phyloP scores from a whole-genome alignment of 108 stramenopile genomes.

The Seminavis robusta region DNA sequence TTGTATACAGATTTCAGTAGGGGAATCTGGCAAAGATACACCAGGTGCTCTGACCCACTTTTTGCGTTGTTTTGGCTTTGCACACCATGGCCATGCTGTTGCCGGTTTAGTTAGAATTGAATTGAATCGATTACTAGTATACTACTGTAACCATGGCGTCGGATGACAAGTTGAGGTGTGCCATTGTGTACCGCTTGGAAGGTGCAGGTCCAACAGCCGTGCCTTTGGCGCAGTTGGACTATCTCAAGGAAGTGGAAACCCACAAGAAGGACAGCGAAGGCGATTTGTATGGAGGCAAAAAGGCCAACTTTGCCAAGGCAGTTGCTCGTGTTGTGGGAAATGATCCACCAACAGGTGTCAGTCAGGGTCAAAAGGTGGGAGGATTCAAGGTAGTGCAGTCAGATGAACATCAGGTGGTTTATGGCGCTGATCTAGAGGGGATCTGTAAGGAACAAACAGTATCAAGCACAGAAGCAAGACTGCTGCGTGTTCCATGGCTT shows the following conservation, averaged over 20 bases:
- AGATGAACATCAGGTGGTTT: constrained; percentile 85
- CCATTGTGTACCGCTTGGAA: constrained; percentile 76
- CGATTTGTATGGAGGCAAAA: constrained; percentile 65
- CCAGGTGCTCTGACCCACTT: too few relatives aligned
- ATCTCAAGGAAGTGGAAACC: constrained; percentile 69
- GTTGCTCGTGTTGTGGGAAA: constrained; percentile 63
- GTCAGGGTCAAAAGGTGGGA: constrained; percentile 58
- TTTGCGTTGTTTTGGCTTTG: too few relatives aligned
- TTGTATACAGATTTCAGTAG: too few relatives aligned
- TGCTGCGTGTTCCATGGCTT: too few relatives aligned
- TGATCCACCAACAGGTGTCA: constrained; percentile 70
- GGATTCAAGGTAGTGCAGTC: constrained; percentile 89
- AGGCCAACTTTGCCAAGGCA: constrained; percentile 77
- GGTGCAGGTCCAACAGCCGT: constrained; percentile 27
- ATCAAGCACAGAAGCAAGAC: too few relatives aligned
- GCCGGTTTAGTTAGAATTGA: too few relatives aligned
- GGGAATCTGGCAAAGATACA: too few relatives aligned
- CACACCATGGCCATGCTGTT: too few relatives aligned
- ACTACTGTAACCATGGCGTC: constrained; percentile 62
- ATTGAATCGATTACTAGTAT: too few relatives aligned
- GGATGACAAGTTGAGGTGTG: constrained; percentile 84
- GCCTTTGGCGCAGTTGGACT: constrained; percentile 83
- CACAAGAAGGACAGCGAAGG: constrained; percentile 23
- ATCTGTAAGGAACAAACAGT: constrained; percentile 62
- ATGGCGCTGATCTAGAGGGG: constrained; percentile 81